Percentiles rank a stretch among this genome's conserved stretches.
These are phyloP conservation scores for Mycothermus thermophilus DNA, from an alignment of 495 filamentous ascomycete species.

Conservation along the genomic window DNA sequence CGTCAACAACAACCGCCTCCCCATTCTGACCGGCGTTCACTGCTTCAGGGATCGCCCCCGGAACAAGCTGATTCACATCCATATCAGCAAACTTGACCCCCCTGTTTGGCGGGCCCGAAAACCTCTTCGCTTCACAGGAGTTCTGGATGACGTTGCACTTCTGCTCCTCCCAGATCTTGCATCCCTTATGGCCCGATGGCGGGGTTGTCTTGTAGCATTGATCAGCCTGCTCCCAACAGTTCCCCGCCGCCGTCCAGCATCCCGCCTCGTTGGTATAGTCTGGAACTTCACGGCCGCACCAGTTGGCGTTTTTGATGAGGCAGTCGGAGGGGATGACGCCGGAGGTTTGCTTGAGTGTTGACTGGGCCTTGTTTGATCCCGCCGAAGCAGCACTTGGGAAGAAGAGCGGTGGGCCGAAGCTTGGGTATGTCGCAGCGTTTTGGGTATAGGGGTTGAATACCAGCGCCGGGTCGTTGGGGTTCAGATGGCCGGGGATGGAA, in stretches of 20 bases:
- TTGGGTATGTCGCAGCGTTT: slow-evolving; percentile 33
- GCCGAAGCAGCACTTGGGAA: slow-evolving; percentile 12
- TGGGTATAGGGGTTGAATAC: slow-evolving; percentile 47
- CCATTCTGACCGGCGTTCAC: slow-evolving; percentile 2
- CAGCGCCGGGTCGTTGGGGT: slow-evolving; percentile 36
- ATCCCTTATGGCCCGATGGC: slow-evolving; percentile 43
- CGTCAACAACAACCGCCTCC: too few relatives aligned
- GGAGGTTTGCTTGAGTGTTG: slow-evolving; percentile 17
- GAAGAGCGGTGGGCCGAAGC: slow-evolving; percentile 45
- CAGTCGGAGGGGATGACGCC: slow-evolving; percentile 38
- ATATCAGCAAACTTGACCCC: slow-evolving; percentile 27
- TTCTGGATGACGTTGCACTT: slow-evolving; percentile 43
- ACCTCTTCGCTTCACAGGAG: slow-evolving; percentile 33
- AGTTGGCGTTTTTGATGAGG: slow-evolving; percentile 54
- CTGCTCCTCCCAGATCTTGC: slow-evolving; percentile 39
- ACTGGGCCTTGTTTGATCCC: neutral
- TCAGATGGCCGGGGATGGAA: slow-evolving; percentile 51
- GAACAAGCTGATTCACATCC: slow-evolving; percentile 1
- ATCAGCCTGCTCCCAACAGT: slow-evolving; percentile 45
- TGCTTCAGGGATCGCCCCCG: slow-evolving; percentile 3
- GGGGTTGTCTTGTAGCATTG: slow-evolving; percentile 43
- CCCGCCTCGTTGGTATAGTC: slow-evolving; percentile 36
- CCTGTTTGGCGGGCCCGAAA: slow-evolving; percentile 45
- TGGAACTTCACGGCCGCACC: slow-evolving; percentile 49
- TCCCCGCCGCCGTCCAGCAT: slow-evolving; percentile 42